Evolutionary conservation across 371 early-diverging fungal species (phyloP).

Genomic region (Batrachochytrium dendrobatidis): DNA sequence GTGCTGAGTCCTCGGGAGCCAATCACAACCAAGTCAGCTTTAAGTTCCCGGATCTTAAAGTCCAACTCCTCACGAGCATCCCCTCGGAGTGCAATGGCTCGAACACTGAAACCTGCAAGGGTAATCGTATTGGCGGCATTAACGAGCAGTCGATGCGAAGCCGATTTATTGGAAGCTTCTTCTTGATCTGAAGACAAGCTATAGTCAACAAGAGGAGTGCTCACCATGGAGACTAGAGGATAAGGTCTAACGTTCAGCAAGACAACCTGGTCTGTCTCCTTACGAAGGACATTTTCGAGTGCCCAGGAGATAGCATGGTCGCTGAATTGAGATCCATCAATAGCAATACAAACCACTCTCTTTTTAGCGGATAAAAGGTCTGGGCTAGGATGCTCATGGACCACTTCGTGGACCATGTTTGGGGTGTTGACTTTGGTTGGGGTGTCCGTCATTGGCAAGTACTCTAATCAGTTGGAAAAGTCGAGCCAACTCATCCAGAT

Average conservation of each 20-base stretch:
- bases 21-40: slow-evolving; percentile 20
- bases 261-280: slow-evolving; percentile 33
- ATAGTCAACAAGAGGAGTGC: too few species aligned
- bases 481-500: too few species aligned
- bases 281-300: slow-evolving; percentile 29
- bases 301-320: slow-evolving; percentile 35
- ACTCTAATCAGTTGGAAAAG: too few species aligned
- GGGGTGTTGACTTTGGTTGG: too few species aligned
- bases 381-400: slow-evolving; percentile 4
- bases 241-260: slow-evolving; percentile 36
- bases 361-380: too few species aligned
- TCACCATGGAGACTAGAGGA: too few species aligned
- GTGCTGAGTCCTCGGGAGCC: slow-evolving; percentile 23
- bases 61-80: slow-evolving; percentile 28
- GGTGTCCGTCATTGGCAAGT: too few species aligned
- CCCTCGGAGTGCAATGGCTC: slow-evolving; percentile 2
- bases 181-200: too few species aligned
- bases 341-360: slow-evolving; percentile 13
- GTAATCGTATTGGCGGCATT: neutral
- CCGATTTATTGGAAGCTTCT: neutral
- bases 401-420: slow-evolving; percentile 11
- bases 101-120: neutral
- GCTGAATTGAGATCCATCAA: slow-evolving; percentile 16
- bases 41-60: slow-evolving; percentile 20
- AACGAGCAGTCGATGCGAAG: neutral